Evolutionary conservation across 768 basidiomycete species (phyloP).

Genomic region (Tulasnella sp.): DNA sequence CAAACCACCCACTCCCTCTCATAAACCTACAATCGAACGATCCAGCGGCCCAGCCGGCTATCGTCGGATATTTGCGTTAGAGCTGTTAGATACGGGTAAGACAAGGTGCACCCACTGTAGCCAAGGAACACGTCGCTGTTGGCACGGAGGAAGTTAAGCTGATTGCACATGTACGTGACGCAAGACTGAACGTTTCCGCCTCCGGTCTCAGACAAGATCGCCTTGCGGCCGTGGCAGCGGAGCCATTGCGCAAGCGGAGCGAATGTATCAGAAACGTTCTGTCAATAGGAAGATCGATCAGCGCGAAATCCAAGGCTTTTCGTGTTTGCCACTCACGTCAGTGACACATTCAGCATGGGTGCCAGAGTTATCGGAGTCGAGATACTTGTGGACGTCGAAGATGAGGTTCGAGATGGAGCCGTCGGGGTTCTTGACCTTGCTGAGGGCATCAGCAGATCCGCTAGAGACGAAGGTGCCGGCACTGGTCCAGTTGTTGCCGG

Average conservation of each 20-base stretch:
- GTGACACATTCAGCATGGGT: conserved; percentile 39
- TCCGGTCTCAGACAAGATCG: conserved; percentile 8
- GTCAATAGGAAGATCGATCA: not conserved
- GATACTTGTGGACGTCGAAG: conserved; percentile 55
- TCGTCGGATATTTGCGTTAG: not conserved
- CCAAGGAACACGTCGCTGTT: conserved; percentile 14
- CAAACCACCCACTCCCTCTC: too few relatives aligned
- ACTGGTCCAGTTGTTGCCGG: conserved; percentile 44
- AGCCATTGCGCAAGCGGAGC: conserved; percentile 5
- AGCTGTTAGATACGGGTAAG: not conserved
- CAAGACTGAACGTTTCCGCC: conserved; percentile 8
- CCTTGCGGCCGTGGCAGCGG: conserved; percentile 5
- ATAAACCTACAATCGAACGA: conserved; percentile 2
- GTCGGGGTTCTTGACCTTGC: conserved; percentile 35
- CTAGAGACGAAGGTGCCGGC: conserved; percentile 33
- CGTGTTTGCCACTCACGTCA: conserved; percentile 20
- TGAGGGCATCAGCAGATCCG: conserved; percentile 39
- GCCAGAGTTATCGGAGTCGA: conserved; percentile 41
- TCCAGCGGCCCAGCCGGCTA: conserved; percentile 9
- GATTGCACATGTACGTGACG: conserved; percentile 7
- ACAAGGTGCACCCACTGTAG: not conserved
- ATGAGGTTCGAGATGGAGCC: conserved; percentile 33
- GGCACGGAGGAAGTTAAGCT: not conserved
- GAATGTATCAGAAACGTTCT: conserved; percentile 13
- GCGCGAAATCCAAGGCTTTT: not conserved